Conservation (phyloP, 371 early-diverging fungal species). For the Smittium culicis region DNA sequence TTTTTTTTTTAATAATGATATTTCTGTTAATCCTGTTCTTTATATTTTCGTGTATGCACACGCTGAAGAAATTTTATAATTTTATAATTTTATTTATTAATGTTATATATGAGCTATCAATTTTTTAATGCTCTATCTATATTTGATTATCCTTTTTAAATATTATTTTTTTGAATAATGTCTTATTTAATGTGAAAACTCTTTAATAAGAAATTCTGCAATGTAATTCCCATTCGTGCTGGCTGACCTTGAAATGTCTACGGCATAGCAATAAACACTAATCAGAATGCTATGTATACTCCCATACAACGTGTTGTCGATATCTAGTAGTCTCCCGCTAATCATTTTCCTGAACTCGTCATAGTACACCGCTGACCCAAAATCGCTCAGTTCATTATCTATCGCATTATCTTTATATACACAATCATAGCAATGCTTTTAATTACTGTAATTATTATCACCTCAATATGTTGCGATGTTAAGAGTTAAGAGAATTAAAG, state of each 20-base stretch:
- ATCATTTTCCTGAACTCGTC: background rate
- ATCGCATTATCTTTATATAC: too few species aligned
- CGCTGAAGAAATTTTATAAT: background rate
- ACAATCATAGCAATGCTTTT: too few species aligned
- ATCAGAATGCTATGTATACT: background rate
- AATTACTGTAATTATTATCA: too few species aligned
- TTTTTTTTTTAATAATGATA: background rate
- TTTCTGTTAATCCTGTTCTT: background rate
- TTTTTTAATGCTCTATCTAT: too few species aligned
- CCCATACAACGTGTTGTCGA: background rate
- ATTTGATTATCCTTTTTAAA: background rate
- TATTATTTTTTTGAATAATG: background rate
- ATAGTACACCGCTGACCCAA: background rate
- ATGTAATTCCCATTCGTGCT: background rate
- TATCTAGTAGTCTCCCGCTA: background rate
- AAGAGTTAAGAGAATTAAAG: too few species aligned
- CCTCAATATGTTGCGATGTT: too few species aligned
- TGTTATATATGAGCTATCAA: too few species aligned
- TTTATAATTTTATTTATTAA: background rate
- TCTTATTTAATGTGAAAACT: background rate
- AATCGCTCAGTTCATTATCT: background rate
- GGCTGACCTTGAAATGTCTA: background rate
- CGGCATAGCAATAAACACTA: background rate
- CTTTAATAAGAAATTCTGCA: background rate
- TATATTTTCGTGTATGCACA: too few species aligned